These are phyloP conservation scores for Clausena lansium DNA, from an alignment of 345 rosid genomes.

Conservation along the genomic window DNA sequence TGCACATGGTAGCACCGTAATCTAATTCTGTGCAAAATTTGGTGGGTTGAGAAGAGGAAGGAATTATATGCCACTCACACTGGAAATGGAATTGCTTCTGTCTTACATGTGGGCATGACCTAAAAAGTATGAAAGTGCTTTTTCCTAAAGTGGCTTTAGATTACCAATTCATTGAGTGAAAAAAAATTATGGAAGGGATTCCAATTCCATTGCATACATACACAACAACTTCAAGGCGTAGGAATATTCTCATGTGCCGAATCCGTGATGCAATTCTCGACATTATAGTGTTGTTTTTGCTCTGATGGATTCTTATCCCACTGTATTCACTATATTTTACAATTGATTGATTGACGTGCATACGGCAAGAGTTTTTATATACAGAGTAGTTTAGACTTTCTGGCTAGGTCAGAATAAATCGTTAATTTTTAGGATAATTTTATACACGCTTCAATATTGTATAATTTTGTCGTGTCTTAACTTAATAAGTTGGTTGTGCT, in stretches of 20 bases:
- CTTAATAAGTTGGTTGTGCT: no score
- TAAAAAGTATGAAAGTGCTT: neutral
- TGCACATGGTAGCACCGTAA: neutral
- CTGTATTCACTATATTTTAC: no score
- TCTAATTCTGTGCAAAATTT: conserved; percentile 8
- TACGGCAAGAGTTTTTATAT: no score
- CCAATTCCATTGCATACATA: neutral
- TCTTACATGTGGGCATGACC: conserved; percentile 1
- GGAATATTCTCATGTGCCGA: neutral
- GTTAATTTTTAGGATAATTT: no score
- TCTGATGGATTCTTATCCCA: no score
- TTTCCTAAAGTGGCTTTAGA: neutral
- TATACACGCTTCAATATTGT: no score
- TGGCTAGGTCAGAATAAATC: no score
- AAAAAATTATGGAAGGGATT: neutral
- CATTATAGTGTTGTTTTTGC: neutral
- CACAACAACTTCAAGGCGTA: neutral
- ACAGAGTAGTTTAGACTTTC: no score
- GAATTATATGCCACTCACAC: no score
- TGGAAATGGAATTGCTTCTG: conserved; percentile 13
- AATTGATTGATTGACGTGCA: no score
- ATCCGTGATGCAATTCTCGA: neutral
- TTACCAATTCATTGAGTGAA: neutral
- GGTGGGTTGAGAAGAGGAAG: neutral
- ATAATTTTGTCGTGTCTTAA: no score